These are phyloP conservation scores for Austroboletus niveus DNA, from an alignment of 1,284 basidiomycete species.

Conservation along the genomic window DNA sequence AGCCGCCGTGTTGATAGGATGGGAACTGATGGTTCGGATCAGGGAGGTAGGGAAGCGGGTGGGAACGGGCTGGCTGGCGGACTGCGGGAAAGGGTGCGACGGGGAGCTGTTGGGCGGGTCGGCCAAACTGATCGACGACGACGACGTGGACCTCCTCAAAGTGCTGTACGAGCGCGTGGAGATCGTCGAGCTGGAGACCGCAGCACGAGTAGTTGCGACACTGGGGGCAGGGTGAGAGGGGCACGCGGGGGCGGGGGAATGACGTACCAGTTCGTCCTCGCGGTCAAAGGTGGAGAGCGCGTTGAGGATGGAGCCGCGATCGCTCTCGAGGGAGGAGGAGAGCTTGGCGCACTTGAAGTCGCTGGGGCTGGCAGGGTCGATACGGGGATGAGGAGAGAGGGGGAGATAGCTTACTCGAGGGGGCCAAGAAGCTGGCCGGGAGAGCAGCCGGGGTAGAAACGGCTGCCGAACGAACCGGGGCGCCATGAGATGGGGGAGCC, in stretches of 20 bases:
- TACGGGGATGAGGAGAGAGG: neutral
- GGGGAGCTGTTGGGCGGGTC: conserved; percentile 41
- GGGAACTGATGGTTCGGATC: conserved; percentile 17
- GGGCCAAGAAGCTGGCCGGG: conserved; percentile 61
- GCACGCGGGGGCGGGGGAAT: neutral
- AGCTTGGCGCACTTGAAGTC: conserved; percentile 54
- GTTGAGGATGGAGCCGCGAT: conserved; percentile 61
- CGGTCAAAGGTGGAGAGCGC: conserved; percentile 64
- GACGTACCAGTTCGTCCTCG: conserved; percentile 66
- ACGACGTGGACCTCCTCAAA: conserved; percentile 84
- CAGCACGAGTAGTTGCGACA: conserved; percentile 86
- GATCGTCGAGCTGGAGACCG: conserved; percentile 72
- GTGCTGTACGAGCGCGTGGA: conserved; percentile 84
- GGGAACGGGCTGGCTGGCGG: conserved; percentile 25
- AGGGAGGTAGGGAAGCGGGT: conserved; percentile 17
- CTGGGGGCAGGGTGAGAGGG: conserved; percentile 29
- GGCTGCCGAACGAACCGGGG: conserved; percentile 57
- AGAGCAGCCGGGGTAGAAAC: conserved; percentile 58
- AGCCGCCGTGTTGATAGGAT: conserved; percentile 34
- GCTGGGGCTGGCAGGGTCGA: conserved; percentile 40
- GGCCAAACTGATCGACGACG: conserved; percentile 58
- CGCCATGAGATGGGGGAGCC: conserved; percentile 72
- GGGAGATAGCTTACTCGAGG: conserved; percentile 50
- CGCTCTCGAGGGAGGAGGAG: conserved; percentile 59
- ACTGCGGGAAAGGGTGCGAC: conserved; percentile 45